Percentiles rank a stretch among this genome's conserved stretches.
These are phyloP conservation scores for Casaregolazyma suthepensis DNA, from an alignment of 1,139 yeast species.

Conservation along the genomic window DNA sequence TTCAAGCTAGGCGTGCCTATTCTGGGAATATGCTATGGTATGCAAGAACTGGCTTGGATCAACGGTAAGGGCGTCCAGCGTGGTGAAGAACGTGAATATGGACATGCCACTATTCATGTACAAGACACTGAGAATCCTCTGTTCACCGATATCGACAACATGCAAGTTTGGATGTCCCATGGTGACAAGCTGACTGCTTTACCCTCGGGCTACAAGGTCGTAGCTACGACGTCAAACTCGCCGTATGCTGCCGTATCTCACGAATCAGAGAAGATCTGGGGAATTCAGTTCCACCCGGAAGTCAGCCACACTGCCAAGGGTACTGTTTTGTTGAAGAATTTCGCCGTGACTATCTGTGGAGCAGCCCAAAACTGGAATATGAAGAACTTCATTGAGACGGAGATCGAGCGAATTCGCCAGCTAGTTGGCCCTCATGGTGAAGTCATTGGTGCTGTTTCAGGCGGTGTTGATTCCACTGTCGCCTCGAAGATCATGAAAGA, in stretches of 20 bases:
- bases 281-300: slow-evolving; percentile 99
- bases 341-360: slow-evolving; percentile 85
- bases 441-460: slow-evolving; percentile 99
- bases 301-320: slow-evolving; percentile 96
- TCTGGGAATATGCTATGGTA: slow-evolving; percentile 97
- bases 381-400: slow-evolving; percentile 96
- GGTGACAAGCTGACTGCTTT: slow-evolving; percentile 91
- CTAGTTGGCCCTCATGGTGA: slow-evolving; percentile 97
- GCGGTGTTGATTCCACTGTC: slow-evolving; percentile 99
- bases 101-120: slow-evolving; percentile 86
- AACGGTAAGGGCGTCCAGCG: slow-evolving; percentile 93
- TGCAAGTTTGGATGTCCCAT: slow-evolving; percentile 99
- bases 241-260: slow-evolving; percentile 93
- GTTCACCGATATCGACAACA: slow-evolving; percentile 83
- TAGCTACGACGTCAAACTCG: slow-evolving; percentile 89
- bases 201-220: slow-evolving; percentile 83
- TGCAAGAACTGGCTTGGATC: slow-evolving; percentile 99
- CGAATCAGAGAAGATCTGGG: slow-evolving; percentile 67
- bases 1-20: slow-evolving; percentile 90
- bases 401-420: slow-evolving; percentile 82
- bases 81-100: slow-evolving; percentile 97
- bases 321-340: slow-evolving; percentile 76
- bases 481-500: slow-evolving; percentile 98
- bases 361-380: slow-evolving; percentile 92
- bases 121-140: slow-evolving; percentile 62